Conservation (phyloP, 371 early-diverging fungal genomes). For the Mucor plumbeus region DNA sequence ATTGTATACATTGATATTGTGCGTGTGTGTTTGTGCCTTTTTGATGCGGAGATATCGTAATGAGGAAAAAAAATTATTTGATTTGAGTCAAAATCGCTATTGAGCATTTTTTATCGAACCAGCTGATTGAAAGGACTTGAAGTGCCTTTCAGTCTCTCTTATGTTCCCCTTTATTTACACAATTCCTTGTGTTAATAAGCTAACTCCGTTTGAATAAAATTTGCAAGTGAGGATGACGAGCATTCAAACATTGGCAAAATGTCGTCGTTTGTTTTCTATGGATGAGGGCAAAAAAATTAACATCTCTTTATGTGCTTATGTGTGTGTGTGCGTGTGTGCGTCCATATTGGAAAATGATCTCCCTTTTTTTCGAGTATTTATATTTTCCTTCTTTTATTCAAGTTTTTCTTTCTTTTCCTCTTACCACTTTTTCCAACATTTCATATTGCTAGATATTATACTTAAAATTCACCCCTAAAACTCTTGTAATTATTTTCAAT, state of each 20-base stretch:
- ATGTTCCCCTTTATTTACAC: not conserved
- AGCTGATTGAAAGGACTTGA: not conserved
- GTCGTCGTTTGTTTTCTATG: not conserved
- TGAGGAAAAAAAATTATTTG: not conserved
- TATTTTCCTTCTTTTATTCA: not conserved
- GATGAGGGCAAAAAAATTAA: not conserved
- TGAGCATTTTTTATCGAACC: not conserved
- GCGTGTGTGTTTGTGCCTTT: not conserved
- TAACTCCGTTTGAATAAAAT: constrained; percentile 8
- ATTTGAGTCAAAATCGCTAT: constrained; percentile 8
- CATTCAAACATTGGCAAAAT: constrained; percentile 3
- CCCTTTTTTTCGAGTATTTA: constrained; percentile 7
- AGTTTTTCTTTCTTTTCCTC: constrained; percentile 3
- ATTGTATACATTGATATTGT: not conserved
- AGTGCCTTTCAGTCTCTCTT: not conserved
- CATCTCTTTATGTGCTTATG: too few species aligned
- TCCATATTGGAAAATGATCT: not conserved
- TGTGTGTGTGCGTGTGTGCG: not conserved
- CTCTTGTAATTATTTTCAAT: not conserved
- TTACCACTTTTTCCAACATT: constrained; percentile 10
- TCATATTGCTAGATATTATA: not conserved
- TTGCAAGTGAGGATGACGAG: constrained; percentile 1
- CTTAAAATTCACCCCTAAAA: too few species aligned
- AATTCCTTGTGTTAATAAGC: constrained; percentile 7
- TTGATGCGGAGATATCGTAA: not conserved